phyloP scores from a whole-genome alignment of 306 rosid species.

The Quercus glauca region DNA sequence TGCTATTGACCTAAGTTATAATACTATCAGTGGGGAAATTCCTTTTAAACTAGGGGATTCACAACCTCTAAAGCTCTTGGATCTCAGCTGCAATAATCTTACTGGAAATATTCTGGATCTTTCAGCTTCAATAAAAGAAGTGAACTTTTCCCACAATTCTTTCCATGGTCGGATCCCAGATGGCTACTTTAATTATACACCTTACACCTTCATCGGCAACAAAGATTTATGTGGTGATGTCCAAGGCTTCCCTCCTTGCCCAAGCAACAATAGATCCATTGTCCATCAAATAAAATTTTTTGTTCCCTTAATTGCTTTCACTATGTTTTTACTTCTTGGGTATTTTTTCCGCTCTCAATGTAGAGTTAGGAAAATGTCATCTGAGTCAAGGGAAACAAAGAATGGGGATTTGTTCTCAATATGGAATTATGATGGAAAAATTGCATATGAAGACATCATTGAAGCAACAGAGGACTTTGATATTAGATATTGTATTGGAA shows the following conservation, averaged over 20 bases:
- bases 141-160: too few relatives aligned
- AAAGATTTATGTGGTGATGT: neutral
- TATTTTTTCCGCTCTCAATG: neutral
- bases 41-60: neutral
- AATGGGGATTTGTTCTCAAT: neutral
- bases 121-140: too few relatives aligned
- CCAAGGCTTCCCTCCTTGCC: neutral
- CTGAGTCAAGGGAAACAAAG: neutral
- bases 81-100: neutral
- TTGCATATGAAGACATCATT: conserved; percentile 2
- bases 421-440: neutral
- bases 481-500: conserved; percentile 2
- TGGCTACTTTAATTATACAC: neutral
- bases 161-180: too few relatives aligned
- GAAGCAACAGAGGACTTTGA: neutral
- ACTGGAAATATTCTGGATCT: too few relatives aligned
- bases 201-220: neutral
- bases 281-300: too few relatives aligned
- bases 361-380: neutral
- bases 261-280: neutral
- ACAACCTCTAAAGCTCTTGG: neutral
- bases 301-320: too few relatives aligned
- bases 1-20: neutral
- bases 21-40: neutral
- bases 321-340: neutral